Conservation (phyloP, 352 stramenopile genomes). For the Phytopythium delawarense region DNA sequence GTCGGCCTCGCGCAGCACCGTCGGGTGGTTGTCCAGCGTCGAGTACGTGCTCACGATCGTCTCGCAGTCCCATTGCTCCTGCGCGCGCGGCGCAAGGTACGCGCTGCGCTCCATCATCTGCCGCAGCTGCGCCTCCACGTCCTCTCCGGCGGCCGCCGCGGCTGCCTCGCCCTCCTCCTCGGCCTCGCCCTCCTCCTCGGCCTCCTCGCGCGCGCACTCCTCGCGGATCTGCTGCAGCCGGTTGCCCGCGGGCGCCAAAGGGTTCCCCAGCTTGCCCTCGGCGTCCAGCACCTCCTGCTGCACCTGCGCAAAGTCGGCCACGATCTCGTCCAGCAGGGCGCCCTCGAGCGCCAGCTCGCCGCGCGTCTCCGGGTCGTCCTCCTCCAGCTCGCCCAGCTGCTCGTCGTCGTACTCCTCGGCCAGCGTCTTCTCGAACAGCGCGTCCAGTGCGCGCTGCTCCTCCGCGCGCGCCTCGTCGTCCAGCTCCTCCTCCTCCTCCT, state of each 20-base stretch:
- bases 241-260: constrained; percentile 56
- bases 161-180: constrained; percentile 33
- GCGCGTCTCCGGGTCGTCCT: constrained; percentile 68
- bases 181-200: constrained; percentile 55
- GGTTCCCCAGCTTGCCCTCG: constrained; percentile 78
- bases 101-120: constrained; percentile 54
- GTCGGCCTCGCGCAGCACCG: constrained; percentile 64
- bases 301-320: constrained; percentile 68
- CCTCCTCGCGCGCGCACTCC: constrained; percentile 54
- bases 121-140: constrained; percentile 30
- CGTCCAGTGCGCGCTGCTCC: constrained; percentile 82
- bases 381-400: constrained; percentile 70
- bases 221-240: constrained; percentile 69
- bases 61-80: constrained; percentile 95
- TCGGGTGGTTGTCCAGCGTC: constrained; percentile 98
- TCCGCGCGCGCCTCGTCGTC: constrained; percentile 52
- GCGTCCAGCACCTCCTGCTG: constrained; percentile 70
- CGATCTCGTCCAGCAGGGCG: constrained; percentile 57
- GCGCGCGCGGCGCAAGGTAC: constrained; percentile 57
- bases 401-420: constrained; percentile 84
- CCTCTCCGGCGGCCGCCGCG: constrained; percentile 17
- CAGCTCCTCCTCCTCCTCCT: constrained; percentile 26
- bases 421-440: constrained; percentile 83
- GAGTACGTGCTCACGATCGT: constrained; percentile 98
- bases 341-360: constrained; percentile 70